Base-by-base conservation (phyloP, 306 rosid genomes). In the Castanea mollissima region DNA sequence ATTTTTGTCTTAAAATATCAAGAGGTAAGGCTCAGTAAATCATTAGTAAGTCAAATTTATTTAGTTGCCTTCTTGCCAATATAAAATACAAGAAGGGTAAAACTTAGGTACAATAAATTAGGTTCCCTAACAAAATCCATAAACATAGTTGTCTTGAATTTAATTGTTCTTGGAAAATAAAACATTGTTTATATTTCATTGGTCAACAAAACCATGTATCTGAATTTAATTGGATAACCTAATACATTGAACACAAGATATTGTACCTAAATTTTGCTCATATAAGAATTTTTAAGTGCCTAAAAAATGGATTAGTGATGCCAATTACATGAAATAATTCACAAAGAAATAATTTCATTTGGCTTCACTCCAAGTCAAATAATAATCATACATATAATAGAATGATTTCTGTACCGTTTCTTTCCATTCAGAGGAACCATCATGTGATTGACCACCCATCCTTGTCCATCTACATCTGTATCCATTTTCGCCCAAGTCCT, bases 401-500 rank as follows among this genome's bases (percentile, higher is more conserved):
- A 74, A 80, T n/a, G 73, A 77, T 69, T 27, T 35, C 77, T 56
- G 62, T 92, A 92, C 97, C 95, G 90, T 90, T 90, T 95, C 99
- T 86, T 86, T 94, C 99, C 99, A 94, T 86, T 94, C 90, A 1
- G 97, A 94, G 76, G 93, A 91, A 75, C 86, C 88, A 78, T 89
- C 97, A 62, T 83, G 74, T 29, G 91, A 94, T 74, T 74, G 88
- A 75, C 99, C 99, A 52, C 99, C 96, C 99, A 94, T 92, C 88
- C 92, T 89, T 79, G 99, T 92, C 97, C 99, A 92, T 85, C 99
- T 87, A 86, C 98, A 90, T 95, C 99, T 90, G 88, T 81, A 92
- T 76, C 99, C 99, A 87, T 91, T 95, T 73, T 87, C 87, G 55
- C 91, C 97, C 44, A 91, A 81, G 69, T 95, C 99, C 78, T 92